phyloP scores from a whole-genome alignment of 129 eudicot species.

The Pittosporum tobira region DNA sequence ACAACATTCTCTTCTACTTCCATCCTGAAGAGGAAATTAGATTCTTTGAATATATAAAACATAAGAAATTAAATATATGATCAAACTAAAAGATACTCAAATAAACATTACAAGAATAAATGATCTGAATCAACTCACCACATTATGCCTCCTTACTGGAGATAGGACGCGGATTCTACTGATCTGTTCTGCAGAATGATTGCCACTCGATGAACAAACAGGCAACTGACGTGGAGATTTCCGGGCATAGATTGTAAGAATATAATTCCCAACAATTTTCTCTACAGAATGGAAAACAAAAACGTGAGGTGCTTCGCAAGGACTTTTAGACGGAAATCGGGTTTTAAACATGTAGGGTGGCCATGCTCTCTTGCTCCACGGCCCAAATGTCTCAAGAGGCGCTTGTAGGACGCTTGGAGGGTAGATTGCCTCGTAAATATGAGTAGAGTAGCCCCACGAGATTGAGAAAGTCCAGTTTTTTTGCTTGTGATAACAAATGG shows the following conservation, averaged over 20 bases:
- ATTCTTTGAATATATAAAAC: no score
- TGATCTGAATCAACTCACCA: constrained; percentile 9
- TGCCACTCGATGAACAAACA: constrained; percentile 10
- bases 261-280: neutral
- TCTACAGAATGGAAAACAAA: constrained; percentile 14
- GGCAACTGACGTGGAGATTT: neutral
- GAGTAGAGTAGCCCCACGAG: constrained; percentile 26
- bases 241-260: constrained; percentile 14
- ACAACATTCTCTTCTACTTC: constrained; percentile 56
- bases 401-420: constrained; percentile 15
- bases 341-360: constrained; percentile 21
- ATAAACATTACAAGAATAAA: neutral
- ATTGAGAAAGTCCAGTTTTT: constrained; percentile 22
- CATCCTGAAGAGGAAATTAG: constrained; percentile 37
- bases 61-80: neutral
- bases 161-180: constrained; percentile 3
- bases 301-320: constrained; percentile 22
- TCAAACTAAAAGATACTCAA: neutral
- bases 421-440: constrained; percentile 8
- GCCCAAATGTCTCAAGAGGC: constrained; percentile 20
- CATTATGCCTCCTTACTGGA: constrained; percentile 2
- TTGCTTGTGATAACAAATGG: constrained; percentile 13
- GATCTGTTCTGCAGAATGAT: constrained; percentile 19
- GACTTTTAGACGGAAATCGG: neutral
- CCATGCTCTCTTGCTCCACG: constrained; percentile 9